Evolutionary conservation across 2,329 filamentous ascomycete genomes (phyloP).

Genomic region (Fusarium mexicanum): DNA sequence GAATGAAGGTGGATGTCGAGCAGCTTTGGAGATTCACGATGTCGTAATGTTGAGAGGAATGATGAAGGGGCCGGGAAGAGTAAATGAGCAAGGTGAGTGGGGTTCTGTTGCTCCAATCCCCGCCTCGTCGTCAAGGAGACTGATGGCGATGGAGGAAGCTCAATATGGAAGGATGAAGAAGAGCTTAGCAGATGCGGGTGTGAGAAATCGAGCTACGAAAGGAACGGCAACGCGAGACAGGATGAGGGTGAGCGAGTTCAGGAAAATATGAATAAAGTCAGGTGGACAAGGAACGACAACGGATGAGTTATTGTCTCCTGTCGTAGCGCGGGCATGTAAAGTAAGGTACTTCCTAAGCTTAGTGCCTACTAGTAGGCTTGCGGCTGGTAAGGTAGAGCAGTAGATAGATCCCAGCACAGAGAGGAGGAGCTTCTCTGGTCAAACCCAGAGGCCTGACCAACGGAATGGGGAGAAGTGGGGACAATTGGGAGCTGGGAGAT

Average conservation of each 20-base stretch:
- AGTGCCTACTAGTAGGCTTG: background rate
- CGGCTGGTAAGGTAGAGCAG: background rate
- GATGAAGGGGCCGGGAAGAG: conserved; percentile 22
- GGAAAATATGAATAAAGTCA: conserved; percentile 1
- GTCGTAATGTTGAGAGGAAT: conserved; percentile 21
- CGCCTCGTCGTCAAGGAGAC: conserved; percentile 29
- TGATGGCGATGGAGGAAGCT: conserved; percentile 1
- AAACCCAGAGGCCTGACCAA: conserved; percentile 15
- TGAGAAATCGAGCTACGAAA: background rate
- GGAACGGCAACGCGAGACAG: background rate
- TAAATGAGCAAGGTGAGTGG: conserved; percentile 32
- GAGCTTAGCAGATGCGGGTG: background rate
- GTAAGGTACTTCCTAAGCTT: background rate
- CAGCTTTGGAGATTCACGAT: conserved; percentile 3
- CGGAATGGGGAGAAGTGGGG: conserved; percentile 39
- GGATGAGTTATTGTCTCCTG: conserved; percentile 9
- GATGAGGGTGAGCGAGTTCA: conserved; percentile 5
- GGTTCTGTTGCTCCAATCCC: conserved; percentile 33
- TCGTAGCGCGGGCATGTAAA: background rate
- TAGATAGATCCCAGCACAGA: conserved; percentile 8
- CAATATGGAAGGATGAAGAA: conserved; percentile 3
- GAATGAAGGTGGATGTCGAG: background rate
- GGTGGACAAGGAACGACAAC: conserved; percentile 5
- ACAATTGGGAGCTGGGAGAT: conserved; percentile 24
- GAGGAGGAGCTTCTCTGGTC: conserved; percentile 18